These are phyloP conservation scores for Harringtonia lauricola DNA, from an alignment of 2,329 filamentous ascomycete genomes.

Conservation along the genomic window DNA sequence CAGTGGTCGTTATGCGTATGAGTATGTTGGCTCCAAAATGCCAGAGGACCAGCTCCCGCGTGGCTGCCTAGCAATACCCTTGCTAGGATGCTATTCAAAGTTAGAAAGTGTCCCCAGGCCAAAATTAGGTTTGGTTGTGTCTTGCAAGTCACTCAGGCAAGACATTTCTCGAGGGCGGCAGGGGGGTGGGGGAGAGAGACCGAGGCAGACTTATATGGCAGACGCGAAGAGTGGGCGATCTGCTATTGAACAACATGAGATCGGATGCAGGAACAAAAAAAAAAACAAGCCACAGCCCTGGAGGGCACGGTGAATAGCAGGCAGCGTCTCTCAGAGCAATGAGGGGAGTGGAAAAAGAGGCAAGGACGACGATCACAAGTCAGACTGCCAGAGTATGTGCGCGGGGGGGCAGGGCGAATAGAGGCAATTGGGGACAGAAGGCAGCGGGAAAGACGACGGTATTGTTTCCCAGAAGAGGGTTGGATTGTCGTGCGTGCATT, in stretches of 20 bases:
- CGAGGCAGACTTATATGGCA: not conserved
- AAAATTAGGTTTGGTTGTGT: too few relatives aligned
- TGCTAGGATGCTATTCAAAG: too few relatives aligned
- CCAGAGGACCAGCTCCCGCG: too few relatives aligned
- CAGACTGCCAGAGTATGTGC: too few relatives aligned
- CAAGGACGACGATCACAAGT: not conserved
- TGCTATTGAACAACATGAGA: slow-evolving; percentile 7
- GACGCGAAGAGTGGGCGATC: slow-evolving; percentile 1
- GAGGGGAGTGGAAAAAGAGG: not conserved
- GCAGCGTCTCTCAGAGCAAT: not conserved
- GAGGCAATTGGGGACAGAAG: not conserved
- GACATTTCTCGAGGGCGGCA: not conserved
- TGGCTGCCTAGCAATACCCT: too few relatives aligned
- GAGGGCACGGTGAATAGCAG: not conserved
- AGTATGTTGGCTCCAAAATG: too few relatives aligned
- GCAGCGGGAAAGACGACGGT: not conserved
- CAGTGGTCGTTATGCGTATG: too few relatives aligned
- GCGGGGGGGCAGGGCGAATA: not conserved
- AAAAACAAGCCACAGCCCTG: slow-evolving; percentile 1
- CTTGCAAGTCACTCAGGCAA: too few relatives aligned
- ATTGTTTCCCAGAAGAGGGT: not conserved
- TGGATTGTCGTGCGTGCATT: too few relatives aligned
- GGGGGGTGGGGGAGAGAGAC: too few relatives aligned
- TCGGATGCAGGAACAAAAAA: slow-evolving; percentile 12
- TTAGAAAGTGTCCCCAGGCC: too few relatives aligned